These are phyloP conservation scores for Cystobasidium sp. DNA, from an alignment of 1,284 basidiomycete genomes.

Conservation along the genomic window DNA sequence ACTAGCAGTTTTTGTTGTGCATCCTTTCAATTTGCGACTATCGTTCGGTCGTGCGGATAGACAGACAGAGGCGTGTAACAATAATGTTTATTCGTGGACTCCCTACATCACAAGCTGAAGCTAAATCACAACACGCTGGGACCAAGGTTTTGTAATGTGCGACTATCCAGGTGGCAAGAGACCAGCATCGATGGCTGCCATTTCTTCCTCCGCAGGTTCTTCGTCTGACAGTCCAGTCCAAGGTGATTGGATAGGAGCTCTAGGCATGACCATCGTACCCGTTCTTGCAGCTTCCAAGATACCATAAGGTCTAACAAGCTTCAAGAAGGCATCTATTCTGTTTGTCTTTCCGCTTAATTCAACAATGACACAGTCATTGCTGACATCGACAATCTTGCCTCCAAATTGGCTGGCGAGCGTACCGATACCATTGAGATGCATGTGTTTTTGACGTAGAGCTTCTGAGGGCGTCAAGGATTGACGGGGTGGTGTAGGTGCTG, in stretches of 20 bases:
- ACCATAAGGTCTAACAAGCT: constrained; percentile 90
- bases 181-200: constrained; percentile 74
- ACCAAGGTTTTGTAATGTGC: too few species aligned
- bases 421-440: constrained; percentile 84
- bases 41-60: background rate
- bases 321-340: constrained; percentile 90
- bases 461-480: constrained; percentile 71
- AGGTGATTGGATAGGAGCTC: constrained; percentile 77
- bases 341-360: constrained; percentile 91
- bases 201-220: constrained; percentile 60
- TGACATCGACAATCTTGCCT: constrained; percentile 91
- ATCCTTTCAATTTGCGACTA: background rate
- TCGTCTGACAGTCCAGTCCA: constrained; percentile 66
- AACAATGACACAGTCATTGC: constrained; percentile 90
- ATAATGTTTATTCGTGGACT: background rate
- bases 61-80: background rate
- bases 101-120: constrained; percentile 2
- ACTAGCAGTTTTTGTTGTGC: background rate
- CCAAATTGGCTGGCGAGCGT: constrained; percentile 86
- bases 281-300: constrained; percentile 90
- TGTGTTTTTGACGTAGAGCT: constrained; percentile 84
- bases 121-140: background rate
- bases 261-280: constrained; percentile 96
- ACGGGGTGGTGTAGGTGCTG: constrained; percentile 45
- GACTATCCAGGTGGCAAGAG: constrained; percentile 83